A percentile compares a stretch with the other conserved stretches of the same genome.
Evolutionary conservation across 2,329 filamentous ascomycete genomes (phyloP).

Genomic region (Fusarium praegraminearum): DNA sequence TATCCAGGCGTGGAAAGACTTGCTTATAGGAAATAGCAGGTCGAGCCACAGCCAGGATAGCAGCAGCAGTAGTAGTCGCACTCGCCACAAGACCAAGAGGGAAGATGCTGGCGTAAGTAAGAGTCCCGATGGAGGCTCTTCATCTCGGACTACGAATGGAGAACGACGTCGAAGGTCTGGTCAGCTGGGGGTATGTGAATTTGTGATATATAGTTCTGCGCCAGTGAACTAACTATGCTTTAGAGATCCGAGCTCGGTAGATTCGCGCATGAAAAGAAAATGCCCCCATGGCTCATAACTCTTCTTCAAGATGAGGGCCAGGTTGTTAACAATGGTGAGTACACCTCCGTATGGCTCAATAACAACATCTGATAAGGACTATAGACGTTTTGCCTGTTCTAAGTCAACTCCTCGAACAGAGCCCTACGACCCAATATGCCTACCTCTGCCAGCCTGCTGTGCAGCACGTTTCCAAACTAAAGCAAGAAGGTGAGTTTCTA

Average conservation of each 20-base stretch:
- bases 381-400: conserved; percentile 72
- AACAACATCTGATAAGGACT: conserved; percentile 38
- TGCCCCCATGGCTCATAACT: conserved; percentile 76
- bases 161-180: conserved; percentile 22
- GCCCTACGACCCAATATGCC: conserved; percentile 71
- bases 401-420: conserved; percentile 72
- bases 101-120: conserved; percentile 27
- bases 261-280: conserved; percentile 78
- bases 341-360: no score
- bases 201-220: not conserved
- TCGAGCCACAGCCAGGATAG: conserved; percentile 25
- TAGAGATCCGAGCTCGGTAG: conserved; percentile 75
- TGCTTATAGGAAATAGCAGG: conserved; percentile 31
- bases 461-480: conserved; percentile 84
- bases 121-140: conserved; percentile 7
- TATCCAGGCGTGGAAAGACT: conserved; percentile 43
- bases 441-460: conserved; percentile 84
- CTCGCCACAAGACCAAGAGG: conserved; percentile 44
- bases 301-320: conserved; percentile 71
- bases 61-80: conserved; percentile 33
- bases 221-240: conserved; percentile 6
- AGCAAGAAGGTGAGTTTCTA: conserved; percentile 70
- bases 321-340: conserved; percentile 64
- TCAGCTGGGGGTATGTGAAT: conserved; percentile 39
- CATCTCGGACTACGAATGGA: conserved; percentile 8